A percentile compares a stretch with the other conserved stretches of the same genome.
Conservation (phyloP, 2,329 filamentous ascomycete species). For the Elsinoe perseae region DNA sequence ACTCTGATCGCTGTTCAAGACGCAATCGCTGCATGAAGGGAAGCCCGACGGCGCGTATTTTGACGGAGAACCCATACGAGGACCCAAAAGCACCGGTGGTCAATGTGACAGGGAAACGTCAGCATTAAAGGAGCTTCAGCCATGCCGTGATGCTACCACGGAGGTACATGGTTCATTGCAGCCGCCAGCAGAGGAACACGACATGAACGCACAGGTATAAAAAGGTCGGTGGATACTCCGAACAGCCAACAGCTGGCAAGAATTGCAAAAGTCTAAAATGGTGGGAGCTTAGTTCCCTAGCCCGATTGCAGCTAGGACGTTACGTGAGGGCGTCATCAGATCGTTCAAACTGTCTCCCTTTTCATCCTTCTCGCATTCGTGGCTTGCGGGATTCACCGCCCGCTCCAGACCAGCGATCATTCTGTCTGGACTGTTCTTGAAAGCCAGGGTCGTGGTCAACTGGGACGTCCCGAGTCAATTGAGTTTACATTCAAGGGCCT, state of each 20-base stretch:
- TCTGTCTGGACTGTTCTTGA: too few relatives aligned
- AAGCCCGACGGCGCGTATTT: neutral
- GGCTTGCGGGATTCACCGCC: too few relatives aligned
- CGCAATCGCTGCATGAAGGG: neutral
- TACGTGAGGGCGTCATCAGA: neutral
- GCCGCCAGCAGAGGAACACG: neutral
- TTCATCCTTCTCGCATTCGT: too few relatives aligned
- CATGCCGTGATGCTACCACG: neutral
- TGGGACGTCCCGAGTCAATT: neutral
- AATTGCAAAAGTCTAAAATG: neutral
- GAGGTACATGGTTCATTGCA: neutral
- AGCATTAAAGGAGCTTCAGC: neutral
- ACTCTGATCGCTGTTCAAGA: neutral
- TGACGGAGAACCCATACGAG: neutral
- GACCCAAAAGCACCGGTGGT: neutral
- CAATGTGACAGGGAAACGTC: neutral
- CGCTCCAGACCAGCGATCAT: neutral
- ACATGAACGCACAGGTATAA: slow-evolving; percentile 3
- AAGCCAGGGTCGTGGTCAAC: neutral
- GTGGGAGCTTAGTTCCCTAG: neutral
- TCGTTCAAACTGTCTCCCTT: neutral
- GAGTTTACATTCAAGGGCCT: neutral
- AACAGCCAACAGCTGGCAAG: neutral
- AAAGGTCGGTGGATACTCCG: neutral
- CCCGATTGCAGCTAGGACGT: neutral